Conservation (phyloP, 495 filamentous ascomycete species). For the Penicillium diatomitis region DNA sequence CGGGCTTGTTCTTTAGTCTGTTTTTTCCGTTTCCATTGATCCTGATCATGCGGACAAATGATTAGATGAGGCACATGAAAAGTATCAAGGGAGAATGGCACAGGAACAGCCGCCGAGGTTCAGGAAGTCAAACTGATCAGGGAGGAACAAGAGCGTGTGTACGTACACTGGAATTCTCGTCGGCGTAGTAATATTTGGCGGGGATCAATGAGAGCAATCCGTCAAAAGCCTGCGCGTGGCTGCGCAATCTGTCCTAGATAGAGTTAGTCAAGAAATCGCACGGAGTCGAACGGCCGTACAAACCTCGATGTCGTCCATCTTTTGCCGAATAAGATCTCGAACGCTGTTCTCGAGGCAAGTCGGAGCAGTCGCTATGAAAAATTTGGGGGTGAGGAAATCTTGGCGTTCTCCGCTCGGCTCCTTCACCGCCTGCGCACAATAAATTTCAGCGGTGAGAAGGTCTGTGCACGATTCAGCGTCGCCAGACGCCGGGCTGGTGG, state of each 20-base stretch:
- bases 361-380: slow-evolving; percentile 21
- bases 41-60: slow-evolving; percentile 37
- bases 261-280: slow-evolving; percentile 5
- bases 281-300: slow-evolving; percentile 8
- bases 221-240: slow-evolving; percentile 80
- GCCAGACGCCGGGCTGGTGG: too few species aligned
- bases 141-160: slow-evolving; percentile 1
- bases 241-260: slow-evolving; percentile 66
- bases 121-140: background rate
- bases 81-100: slow-evolving; percentile 1
- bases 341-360: slow-evolving; percentile 1
- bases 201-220: slow-evolving; percentile 88
- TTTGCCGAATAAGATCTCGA: slow-evolving; percentile 3
- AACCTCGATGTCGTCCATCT: slow-evolving; percentile 42
- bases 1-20: slow-evolving; percentile 77
- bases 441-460: slow-evolving; percentile 9
- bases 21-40: slow-evolving; percentile 82
- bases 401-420: slow-evolving; percentile 34
- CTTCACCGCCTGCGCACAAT: slow-evolving; percentile 23
- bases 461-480: slow-evolving; percentile 6
- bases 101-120: slow-evolving; percentile 1
- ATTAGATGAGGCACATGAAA: slow-evolving; percentile 25
- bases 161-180: slow-evolving; percentile 70
- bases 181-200: slow-evolving; percentile 83
- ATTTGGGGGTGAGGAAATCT: slow-evolving; percentile 35